These are phyloP conservation scores for Boeremia exigua DNA, from an alignment of 2,329 filamentous ascomycete species.

Conservation along the genomic window DNA sequence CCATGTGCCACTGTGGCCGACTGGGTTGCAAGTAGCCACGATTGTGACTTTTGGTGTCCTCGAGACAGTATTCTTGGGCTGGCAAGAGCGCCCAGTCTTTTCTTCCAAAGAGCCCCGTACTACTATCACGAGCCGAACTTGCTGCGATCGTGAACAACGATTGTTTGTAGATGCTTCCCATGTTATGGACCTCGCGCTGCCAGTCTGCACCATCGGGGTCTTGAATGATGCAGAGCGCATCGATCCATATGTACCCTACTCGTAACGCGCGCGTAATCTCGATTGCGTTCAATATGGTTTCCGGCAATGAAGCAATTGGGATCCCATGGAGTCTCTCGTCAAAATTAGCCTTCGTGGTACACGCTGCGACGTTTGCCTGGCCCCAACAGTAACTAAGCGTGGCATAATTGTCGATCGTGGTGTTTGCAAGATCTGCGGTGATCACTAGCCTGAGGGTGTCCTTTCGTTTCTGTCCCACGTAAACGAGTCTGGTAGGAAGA, in stretches of 20 bases:
- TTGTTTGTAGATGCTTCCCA: neutral
- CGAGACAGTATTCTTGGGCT: neutral
- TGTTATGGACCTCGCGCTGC: neutral
- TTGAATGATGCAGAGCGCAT: conserved; percentile 4
- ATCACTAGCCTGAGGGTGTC: neutral
- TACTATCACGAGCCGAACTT: neutral
- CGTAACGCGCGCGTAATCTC: neutral
- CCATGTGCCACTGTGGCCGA: neutral
- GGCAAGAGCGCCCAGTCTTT: neutral
- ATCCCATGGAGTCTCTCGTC: neutral
- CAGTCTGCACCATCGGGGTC: neutral
- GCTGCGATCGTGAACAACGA: conserved; percentile 2
- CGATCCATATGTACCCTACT: neutral
- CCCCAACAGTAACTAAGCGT: conserved; percentile 6
- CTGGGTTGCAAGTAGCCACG: neutral
- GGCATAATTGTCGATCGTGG: neutral
- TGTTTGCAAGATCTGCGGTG: too few species aligned
- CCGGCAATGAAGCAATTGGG: neutral
- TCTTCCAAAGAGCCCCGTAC: neutral
- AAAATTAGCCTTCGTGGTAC: neutral
- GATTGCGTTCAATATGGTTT: neutral
- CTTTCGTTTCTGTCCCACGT: neutral
- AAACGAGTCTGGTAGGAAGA: neutral
- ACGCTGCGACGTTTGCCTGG: neutral
- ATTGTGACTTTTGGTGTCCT: neutral